Evolutionary conservation across 129 eudicot genomes (phyloP).

Genomic region (Erigeron canadensis): DNA sequence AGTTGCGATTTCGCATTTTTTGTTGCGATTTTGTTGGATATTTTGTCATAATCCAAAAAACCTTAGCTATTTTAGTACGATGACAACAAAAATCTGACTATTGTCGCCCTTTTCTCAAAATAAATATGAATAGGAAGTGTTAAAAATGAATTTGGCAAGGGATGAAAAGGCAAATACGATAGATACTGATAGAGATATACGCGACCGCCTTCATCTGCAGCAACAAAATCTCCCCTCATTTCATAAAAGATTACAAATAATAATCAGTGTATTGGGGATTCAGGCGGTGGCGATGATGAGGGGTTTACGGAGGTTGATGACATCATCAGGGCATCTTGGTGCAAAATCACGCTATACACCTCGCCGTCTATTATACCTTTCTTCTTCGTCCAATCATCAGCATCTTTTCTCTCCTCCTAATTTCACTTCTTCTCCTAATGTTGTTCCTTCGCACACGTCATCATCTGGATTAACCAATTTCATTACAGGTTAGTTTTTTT

Average conservation of each 20-base stretch:
- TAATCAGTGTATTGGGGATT: no score
- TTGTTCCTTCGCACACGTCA: slow-evolving; percentile 22
- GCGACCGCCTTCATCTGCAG: no score
- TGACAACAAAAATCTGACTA: no score
- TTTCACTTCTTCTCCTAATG: slow-evolving; percentile 17
- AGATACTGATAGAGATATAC: no score
- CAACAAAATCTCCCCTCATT: not conserved
- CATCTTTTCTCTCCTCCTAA: slow-evolving; percentile 27
- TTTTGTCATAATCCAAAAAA: no score
- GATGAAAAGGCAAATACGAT: not conserved
- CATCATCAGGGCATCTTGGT: slow-evolving; percentile 28
- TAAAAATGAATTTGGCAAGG: not conserved
- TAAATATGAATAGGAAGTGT: not conserved
- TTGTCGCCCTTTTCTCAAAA: no score
- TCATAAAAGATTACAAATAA: not conserved
- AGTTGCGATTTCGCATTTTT: no score
- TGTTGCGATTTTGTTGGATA: no score
- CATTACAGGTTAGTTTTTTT: slow-evolving; percentile 37
- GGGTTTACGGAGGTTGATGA: slow-evolving; percentile 39
- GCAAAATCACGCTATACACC: slow-evolving; percentile 17
- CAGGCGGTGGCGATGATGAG: slow-evolving; percentile 27
- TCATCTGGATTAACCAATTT: slow-evolving; percentile 40
- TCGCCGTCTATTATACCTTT: slow-evolving; percentile 39
- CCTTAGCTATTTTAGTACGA: no score
- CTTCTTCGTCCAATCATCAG: slow-evolving; percentile 25